Conservation (phyloP, 148 eudicot genomes). For the Fagopyrum homotropicum region DNA sequence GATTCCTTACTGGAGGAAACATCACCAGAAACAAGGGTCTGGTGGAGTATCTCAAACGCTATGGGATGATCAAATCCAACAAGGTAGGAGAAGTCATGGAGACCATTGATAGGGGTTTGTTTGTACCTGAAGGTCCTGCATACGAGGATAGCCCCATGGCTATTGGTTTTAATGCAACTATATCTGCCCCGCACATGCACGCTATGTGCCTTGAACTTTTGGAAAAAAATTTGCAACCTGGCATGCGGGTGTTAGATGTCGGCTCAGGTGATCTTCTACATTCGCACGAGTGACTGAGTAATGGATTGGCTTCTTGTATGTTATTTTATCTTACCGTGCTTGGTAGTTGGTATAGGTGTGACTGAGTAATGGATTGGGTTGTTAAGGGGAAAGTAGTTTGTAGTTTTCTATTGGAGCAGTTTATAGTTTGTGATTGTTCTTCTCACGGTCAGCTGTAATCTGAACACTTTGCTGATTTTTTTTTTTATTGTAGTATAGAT, state of each 20-base stretch:
- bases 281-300: not conserved
- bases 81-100: conserved; percentile 88
- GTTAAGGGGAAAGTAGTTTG: not conserved
- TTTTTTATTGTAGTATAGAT: not conserved
- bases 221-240: conserved; percentile 76
- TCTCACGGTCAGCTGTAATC: not conserved
- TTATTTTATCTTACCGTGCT: too few species aligned
- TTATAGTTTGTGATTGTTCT: not conserved
- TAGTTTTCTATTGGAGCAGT: not conserved
- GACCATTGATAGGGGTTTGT: conserved; percentile 75
- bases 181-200: conserved; percentile 99
- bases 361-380: not conserved
- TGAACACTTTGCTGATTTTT: not conserved
- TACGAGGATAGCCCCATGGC: conserved; percentile 85
- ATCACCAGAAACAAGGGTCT: conserved; percentile 46
- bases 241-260: conserved; percentile 91
- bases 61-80: conserved; percentile 55
- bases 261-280: conserved; percentile 66
- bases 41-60: conserved; percentile 55
- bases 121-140: conserved; percentile 80
- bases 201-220: conserved; percentile 84
- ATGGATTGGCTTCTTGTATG: not conserved
- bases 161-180: conserved; percentile 88
- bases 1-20: conserved; percentile 42
- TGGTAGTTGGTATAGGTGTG: not conserved